phyloP scores from a whole-genome alignment of 768 basidiomycete genomes.

The Serendipita indica region DNA sequence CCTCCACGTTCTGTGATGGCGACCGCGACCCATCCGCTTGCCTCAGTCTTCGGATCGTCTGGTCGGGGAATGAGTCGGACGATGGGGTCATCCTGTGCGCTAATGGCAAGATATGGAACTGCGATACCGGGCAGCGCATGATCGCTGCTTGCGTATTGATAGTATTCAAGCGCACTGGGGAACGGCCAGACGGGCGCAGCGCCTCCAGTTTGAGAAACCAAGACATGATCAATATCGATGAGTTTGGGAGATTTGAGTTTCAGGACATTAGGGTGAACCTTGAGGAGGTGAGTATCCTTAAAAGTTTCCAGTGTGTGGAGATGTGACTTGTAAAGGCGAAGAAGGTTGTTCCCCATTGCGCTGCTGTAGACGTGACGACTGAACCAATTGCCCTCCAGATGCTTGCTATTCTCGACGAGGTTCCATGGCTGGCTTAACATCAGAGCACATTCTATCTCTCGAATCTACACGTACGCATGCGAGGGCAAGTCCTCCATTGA shows the following conservation, averaged over 20 bases:
- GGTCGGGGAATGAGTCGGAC: slow-evolving; percentile 44
- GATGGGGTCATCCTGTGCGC: slow-evolving; percentile 65
- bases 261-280: neutral
- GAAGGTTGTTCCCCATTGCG: slow-evolving; percentile 64
- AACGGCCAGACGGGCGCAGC: slow-evolving; percentile 31
- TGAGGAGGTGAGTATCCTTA: neutral
- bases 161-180: slow-evolving; percentile 32
- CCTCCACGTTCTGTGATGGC: slow-evolving; percentile 51
- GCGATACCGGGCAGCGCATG: slow-evolving; percentile 40
- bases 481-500: slow-evolving; percentile 51
- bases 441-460: too few species aligned
- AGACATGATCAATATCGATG: slow-evolving; percentile 41
- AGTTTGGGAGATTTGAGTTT: slow-evolving; percentile 36
- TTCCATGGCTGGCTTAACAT: slow-evolving; percentile 35
- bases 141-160: slow-evolving; percentile 44
- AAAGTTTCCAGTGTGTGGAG: slow-evolving; percentile 25
- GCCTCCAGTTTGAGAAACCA: slow-evolving; percentile 53
- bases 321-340: slow-evolving; percentile 38
- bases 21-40: slow-evolving; percentile 34
- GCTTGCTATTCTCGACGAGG: slow-evolving; percentile 24
- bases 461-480: slow-evolving; percentile 49
- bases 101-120: slow-evolving; percentile 63
- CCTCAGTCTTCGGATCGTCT: slow-evolving; percentile 12
- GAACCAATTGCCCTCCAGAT: slow-evolving; percentile 37
- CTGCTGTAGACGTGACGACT: slow-evolving; percentile 56